Percentiles rank a stretch among this genome's conserved stretches.
Evolutionary conservation across 2,329 filamentous ascomycete genomes (phyloP).

Genomic region (Fusarium bulbicola): DNA sequence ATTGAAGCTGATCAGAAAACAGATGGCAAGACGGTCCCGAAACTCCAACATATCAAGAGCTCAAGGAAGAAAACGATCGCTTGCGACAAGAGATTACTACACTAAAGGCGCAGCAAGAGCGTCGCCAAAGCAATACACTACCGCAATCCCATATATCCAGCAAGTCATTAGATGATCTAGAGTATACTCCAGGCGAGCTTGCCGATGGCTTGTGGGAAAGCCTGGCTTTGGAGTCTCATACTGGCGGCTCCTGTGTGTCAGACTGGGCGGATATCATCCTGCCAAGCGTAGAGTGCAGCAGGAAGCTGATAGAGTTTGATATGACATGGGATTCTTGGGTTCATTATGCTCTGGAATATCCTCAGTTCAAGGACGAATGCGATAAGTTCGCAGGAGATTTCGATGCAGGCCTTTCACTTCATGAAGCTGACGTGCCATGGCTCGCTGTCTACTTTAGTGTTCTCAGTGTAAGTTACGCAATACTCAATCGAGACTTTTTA

Average conservation of each 20-base stretch:
- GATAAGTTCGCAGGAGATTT: background rate
- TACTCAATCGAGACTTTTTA: fast-evolving
- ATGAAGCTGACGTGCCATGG: background rate
- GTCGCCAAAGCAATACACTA: background rate
- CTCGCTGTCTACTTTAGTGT: background rate
- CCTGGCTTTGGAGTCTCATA: background rate
- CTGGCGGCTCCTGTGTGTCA: fast-evolving
- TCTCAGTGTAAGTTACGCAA: background rate
- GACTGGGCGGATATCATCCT: background rate
- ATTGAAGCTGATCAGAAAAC: background rate
- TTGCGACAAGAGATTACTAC: background rate
- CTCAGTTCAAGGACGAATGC: background rate
- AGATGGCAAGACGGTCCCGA: background rate
- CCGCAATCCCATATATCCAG: background rate
- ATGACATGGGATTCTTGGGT: background rate
- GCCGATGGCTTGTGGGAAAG: background rate
- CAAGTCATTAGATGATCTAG: background rate
- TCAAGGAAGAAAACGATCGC: background rate
- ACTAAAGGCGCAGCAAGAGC: fast-evolving
- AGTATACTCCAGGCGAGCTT: background rate
- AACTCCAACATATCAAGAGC: background rate
- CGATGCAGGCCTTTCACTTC: background rate
- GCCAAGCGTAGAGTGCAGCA: background rate
- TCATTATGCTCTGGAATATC: background rate
- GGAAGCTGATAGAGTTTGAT: background rate